Conservation (phyloP, 2,329 filamentous ascomycete genomes). For the Daldinia eschscholtzii region DNA sequence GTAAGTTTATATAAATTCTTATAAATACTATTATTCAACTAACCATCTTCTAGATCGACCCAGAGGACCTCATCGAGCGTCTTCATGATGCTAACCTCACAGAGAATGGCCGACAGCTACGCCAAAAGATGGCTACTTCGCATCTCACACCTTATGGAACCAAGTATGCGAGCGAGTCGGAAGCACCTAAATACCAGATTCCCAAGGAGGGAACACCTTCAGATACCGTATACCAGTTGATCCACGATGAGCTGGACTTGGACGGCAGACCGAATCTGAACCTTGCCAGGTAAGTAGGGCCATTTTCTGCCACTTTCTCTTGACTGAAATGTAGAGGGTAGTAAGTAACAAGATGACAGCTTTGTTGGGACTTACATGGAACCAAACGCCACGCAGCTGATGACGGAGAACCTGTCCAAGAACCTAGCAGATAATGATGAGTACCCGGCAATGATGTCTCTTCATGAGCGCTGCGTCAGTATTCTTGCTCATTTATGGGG, state of each 20-base stretch:
- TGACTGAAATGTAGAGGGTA: no score
- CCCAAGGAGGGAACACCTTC: conserved; percentile 69
- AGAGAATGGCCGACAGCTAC: conserved; percentile 54
- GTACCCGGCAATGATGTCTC: conserved; percentile 68
- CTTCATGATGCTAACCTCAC: conserved; percentile 61
- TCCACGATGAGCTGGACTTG: conserved; percentile 72
- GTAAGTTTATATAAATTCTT: conserved; percentile 18
- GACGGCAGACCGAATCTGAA: conserved; percentile 77
- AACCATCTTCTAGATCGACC: conserved; percentile 59
- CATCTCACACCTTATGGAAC: conserved; percentile 70
- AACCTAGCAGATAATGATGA: conserved; percentile 79
- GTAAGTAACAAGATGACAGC: conserved; percentile 54
- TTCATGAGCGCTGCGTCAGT: conserved; percentile 75
- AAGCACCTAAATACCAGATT: conserved; percentile 71
- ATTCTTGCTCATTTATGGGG: conserved; percentile 78
- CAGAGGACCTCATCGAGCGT: conserved; percentile 66
- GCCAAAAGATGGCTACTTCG: conserved; percentile 58
- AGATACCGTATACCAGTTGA: conserved; percentile 74
- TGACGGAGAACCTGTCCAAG: conserved; percentile 77
- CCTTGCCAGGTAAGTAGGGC: conserved; percentile 63
- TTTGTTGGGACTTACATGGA: conserved; percentile 82
- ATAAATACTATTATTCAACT: not conserved
- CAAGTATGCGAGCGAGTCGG: conserved; percentile 65
- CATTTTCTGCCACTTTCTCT: no score
- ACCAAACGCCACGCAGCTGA: conserved; percentile 71